Evolutionary conservation across 176 grass and related monocot species (phyloP), one percentile per base, ranked within the genome.

Genomic region (Dendrocalamus sinicus): DNA sequence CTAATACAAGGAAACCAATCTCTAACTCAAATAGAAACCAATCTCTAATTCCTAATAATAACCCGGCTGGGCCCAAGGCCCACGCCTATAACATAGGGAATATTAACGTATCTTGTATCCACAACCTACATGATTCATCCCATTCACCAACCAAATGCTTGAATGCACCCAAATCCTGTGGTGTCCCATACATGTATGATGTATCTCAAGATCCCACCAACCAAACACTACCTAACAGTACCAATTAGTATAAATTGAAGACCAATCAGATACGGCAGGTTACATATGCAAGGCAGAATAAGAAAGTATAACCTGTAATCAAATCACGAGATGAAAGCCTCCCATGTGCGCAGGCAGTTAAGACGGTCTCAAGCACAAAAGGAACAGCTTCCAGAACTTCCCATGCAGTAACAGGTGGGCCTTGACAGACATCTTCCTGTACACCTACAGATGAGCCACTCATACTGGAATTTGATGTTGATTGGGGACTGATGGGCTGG

Each of bases 351-450:
- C 91, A 96, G 79, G 94, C 91, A 81, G 91, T 86, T 81, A 93
- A 86, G 53, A 93, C 9, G 88, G 91, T 88, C 80, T 96, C 94
- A 68, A 96, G 91, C 81, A 93, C 94, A 88, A 93, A 93, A 83
- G 94, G 94, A 77, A 96, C 85, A 70, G 94, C 94, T 85, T 92
- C 94, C 51, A 96, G 67, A 78, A 96, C 16, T 70, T 95, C 93
- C 93, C 91, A 95, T 82, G 91, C 91, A 76, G 85, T 83, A 78
- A 88, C 39, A 19, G 47, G 45, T 26, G 85, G 84, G 65, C 76
- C 77, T 75, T 86, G 80, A 17, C 40, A 75, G 57, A 62, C 22
- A 89, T 92, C 88, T 73, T 92, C 88, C 16, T 73, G 64, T 30
- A 41, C 65, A 80, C 65, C 71, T 77, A 79, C 63, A 86, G 94